Evolutionary conservation across 2,329 filamentous ascomycete genomes (phyloP).

Genomic region (Ploettnerulaceae sp.): DNA sequence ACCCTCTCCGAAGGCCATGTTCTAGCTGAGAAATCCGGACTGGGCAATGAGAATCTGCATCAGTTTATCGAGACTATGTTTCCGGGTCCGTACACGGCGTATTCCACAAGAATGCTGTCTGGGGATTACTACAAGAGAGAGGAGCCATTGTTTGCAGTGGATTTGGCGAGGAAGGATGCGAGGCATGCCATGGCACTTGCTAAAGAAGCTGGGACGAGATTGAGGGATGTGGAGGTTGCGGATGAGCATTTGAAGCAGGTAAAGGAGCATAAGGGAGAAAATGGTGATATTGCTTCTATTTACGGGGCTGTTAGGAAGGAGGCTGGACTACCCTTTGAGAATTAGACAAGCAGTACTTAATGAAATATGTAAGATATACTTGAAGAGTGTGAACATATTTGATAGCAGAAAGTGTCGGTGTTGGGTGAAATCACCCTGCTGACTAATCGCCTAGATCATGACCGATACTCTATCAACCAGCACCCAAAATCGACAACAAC

Average conservation of each 20-base stretch:
- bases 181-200: conserved; percentile 69
- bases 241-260: conserved; percentile 66
- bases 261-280: conserved; percentile 62
- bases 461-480: conserved; percentile 4
- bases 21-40: conserved; percentile 72
- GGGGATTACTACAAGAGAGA: conserved; percentile 74
- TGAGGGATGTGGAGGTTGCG: conserved; percentile 62
- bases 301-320: conserved; percentile 77
- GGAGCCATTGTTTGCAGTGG: conserved; percentile 76
- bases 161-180: conserved; percentile 78
- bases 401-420: too few relatives aligned
- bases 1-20: conserved; percentile 73
- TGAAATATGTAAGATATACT: not conserved
- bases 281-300: conserved; percentile 75
- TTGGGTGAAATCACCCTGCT: not conserved
- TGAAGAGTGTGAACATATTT: not conserved
- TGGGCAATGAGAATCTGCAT: conserved; percentile 67
- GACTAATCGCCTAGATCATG: conserved; percentile 3
- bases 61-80: conserved; percentile 69
- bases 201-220: conserved; percentile 51
- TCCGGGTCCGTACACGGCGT: conserved; percentile 69
- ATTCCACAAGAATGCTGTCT: conserved; percentile 66
- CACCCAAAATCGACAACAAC: conserved; percentile 2
- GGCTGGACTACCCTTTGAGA: conserved; percentile 70
- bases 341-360: conserved; percentile 21